These are phyloP conservation scores for Hypoxylon fuscum DNA, from an alignment of 495 filamentous ascomycete genomes.

Conservation along the genomic window DNA sequence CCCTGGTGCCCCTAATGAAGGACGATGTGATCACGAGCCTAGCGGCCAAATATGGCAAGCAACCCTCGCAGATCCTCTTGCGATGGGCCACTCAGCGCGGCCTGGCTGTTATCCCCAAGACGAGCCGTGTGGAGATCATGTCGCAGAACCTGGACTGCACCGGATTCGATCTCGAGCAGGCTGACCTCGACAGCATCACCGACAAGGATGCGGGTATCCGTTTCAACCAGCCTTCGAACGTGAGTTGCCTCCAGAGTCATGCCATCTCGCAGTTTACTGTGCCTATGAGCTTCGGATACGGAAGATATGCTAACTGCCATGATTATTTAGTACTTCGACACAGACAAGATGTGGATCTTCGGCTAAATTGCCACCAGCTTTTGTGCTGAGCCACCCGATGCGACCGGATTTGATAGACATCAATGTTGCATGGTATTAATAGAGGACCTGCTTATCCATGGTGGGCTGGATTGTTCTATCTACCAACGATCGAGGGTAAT, in stretches of 20 bases:
- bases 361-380: slow-evolving; percentile 48
- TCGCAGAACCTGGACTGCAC: slow-evolving; percentile 71
- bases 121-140: slow-evolving; percentile 63
- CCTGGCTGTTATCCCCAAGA: slow-evolving; percentile 93
- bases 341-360: slow-evolving; percentile 62
- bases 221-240: slow-evolving; percentile 84
- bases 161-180: slow-evolving; percentile 70
- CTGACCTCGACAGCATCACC: slow-evolving; percentile 74
- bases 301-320: slow-evolving; percentile 25
- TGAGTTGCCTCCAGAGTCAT: slow-evolving; percentile 52
- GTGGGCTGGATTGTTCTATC: slow-evolving; percentile 11
- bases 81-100: slow-evolving; percentile 96
- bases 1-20: slow-evolving; percentile 74
- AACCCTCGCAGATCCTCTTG: slow-evolving; percentile 85
- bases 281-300: slow-evolving; percentile 49
- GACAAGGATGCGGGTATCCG: slow-evolving; percentile 73
- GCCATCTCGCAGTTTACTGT: not conserved
- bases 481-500: slow-evolving; percentile 19
- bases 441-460: slow-evolving; percentile 17
- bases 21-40: slow-evolving; percentile 69
- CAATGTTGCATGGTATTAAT: slow-evolving; percentile 12
- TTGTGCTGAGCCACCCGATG: not conserved
- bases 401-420: slow-evolving; percentile 7
- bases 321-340: slow-evolving; percentile 56
- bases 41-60: slow-evolving; percentile 76